A percentile compares a stretch with the other conserved stretches of the same genome.
phyloP scores from a whole-genome alignment of 176 grass and related monocot species.

The Carex pumila region DNA sequence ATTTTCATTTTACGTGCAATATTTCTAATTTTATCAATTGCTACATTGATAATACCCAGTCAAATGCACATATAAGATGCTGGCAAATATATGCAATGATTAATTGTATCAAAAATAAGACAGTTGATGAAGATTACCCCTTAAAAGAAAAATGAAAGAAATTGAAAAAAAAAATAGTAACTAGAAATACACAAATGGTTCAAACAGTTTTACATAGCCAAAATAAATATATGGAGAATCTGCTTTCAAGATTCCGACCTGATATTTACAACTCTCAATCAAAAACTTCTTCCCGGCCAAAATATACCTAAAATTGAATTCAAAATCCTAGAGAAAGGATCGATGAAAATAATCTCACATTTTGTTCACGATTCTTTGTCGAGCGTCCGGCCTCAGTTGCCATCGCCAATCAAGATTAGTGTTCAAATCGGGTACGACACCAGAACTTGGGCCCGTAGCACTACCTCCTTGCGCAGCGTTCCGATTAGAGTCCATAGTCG shows the following conservation, averaged over 20 bases:
- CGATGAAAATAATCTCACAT: conserved; percentile 32
- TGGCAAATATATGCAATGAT: too few species aligned
- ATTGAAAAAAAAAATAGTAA: not conserved
- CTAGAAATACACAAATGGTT: too few species aligned
- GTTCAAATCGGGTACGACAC: conserved; percentile 26
- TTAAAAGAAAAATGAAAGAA: not conserved
- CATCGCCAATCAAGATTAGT: conserved; percentile 47
- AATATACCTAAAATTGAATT: not conserved
- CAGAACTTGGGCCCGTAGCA: not conserved
- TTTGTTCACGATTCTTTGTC: conserved; percentile 69
- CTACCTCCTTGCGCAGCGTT: conserved; percentile 18
- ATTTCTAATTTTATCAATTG: not conserved
- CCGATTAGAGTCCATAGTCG: conserved; percentile 42
- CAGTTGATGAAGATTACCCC: too few species aligned
- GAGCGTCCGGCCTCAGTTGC: conserved; percentile 62
- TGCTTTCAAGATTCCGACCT: too few species aligned
- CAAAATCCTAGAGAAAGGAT: not conserved
- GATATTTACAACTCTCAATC: not conserved
- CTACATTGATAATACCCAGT: too few species aligned
- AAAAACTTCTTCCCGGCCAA: not conserved
- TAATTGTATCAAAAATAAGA: too few species aligned
- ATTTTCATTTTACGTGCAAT: not conserved
- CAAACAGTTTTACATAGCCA: not conserved
- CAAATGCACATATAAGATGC: too few species aligned
- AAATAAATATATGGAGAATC: not conserved